A percentile compares a stretch with the other conserved stretches of the same genome.
Evolutionary conservation across 345 rosid species (phyloP).

Genomic region (Melaleuca quinquenervia): DNA sequence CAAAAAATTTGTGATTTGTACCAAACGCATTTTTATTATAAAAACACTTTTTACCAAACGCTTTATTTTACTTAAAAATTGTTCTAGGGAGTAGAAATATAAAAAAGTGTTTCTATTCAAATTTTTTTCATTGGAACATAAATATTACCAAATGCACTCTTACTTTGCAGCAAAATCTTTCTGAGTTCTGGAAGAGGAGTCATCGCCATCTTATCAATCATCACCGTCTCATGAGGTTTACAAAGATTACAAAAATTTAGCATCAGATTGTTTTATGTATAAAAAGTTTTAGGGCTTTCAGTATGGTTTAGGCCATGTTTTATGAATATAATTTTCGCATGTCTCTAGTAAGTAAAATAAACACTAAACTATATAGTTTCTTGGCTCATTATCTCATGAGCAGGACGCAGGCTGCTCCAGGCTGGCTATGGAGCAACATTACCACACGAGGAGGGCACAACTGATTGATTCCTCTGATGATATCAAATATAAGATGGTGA

Average conservation of each 20-base stretch:
- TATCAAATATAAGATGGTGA: not conserved
- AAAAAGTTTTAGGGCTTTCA: not conserved
- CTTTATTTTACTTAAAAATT: too few relatives aligned
- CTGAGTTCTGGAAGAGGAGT: not conserved
- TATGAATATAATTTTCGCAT: not conserved
- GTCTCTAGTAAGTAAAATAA: not conserved
- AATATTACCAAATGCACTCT: too few relatives aligned
- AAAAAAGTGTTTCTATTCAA: too few relatives aligned
- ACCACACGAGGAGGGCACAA: not conserved
- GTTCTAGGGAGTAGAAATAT: too few relatives aligned
- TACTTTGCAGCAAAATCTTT: not conserved
- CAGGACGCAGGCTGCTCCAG: not conserved
- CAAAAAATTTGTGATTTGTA: too few relatives aligned
- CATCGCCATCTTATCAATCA: too few relatives aligned
- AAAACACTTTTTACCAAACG: too few relatives aligned
- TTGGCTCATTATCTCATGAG: not conserved
- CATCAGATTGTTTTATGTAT: not conserved
- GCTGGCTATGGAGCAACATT: not conserved
- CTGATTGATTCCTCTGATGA: not conserved
- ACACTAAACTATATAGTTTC: not conserved
- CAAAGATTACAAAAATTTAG: not conserved
- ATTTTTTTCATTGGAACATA: too few relatives aligned
- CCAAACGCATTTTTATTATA: too few relatives aligned
- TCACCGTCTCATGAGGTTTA: too few relatives aligned
- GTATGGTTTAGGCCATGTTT: not conserved